Base-by-base conservation (phyloP, 352 stramenopile genomes). In the Phytophthora pisi region DNA sequence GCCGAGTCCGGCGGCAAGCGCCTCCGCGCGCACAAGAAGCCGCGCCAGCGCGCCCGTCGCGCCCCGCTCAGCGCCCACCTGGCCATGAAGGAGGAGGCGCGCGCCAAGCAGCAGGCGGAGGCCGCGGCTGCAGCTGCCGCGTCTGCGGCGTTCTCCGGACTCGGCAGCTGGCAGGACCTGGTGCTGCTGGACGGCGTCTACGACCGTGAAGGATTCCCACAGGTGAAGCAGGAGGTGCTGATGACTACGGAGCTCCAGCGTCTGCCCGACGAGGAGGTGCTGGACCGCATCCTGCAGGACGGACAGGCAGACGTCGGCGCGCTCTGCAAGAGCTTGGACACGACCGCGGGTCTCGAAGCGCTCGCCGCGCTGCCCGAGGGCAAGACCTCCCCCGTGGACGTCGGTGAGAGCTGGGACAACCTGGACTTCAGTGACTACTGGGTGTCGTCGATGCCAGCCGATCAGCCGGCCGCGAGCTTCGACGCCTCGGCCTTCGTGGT, bases 381-480 rank as follows among this genome's bases (percentile, higher is more conserved):
- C 28, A 77, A 72, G 46, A 78, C 70, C n/a, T 81, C 74, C n/a
- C 74, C 74, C 11, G 70, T 81, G 18, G 70, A 81, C 40, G 70
- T 81, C 4, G 60, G 70, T 1, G 74, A 77, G 56, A 68, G 42
- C 60, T 81, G 74, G 74, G 66, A 71, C 34, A 60, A 36, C 16
- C 30, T 78, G 16, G 70, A 78, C 40, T 59, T 75, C 43, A 53
- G 61, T 47, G 70, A 67, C 36, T 74, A 68, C 23, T 81, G 74
- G 70, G 47, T 76, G 16, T 51, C 28, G 5, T 23, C 62, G 10
- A 46, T 47, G 20, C 57, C 74, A 36, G 15, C 43, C 5, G 66
- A 78, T 9, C 66, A 66, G 23, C 55, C 61, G 30, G 20, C 16
- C 6, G 10, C 59, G 53, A 72, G 52, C 61, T 75, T 75, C 8